Conservation (phyloP, 2,329 filamentous ascomycete genomes). For the Microcera coccophila region DNA sequence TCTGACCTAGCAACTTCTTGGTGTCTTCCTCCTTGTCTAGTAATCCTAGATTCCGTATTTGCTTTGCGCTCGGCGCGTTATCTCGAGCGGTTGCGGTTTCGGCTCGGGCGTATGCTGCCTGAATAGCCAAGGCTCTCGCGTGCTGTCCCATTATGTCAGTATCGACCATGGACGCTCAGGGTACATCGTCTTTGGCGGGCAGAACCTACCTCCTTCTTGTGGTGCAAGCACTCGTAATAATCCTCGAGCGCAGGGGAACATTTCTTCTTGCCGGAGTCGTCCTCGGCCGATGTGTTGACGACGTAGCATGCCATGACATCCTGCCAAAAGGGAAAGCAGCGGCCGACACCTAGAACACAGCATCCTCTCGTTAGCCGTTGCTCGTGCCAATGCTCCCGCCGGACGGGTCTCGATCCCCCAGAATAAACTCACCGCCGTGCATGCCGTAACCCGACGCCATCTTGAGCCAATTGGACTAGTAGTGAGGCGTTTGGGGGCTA, state of each 20-base stretch:
- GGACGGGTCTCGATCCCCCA: neutral
- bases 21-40: slow-evolving; percentile 80
- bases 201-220: slow-evolving; percentile 85
- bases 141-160: slow-evolving; percentile 58
- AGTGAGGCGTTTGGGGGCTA: slow-evolving; percentile 23
- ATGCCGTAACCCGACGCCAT: slow-evolving; percentile 85
- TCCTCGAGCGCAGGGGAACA: slow-evolving; percentile 84
- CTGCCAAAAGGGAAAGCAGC: slow-evolving; percentile 99
- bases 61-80: slow-evolving; percentile 73
- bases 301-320: slow-evolving; percentile 98
- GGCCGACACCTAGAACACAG: slow-evolving; percentile 51
- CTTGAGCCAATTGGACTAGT: slow-evolving; percentile 31
- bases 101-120: slow-evolving; percentile 79
- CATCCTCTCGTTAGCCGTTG: slow-evolving; percentile 22
- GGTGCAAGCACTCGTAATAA: slow-evolving; percentile 98
- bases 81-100: slow-evolving; percentile 72
- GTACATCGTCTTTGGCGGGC: neutral
- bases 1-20: slow-evolving; percentile 51
- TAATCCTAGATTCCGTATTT: slow-evolving; percentile 83
- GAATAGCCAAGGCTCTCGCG: slow-evolving; percentile 71
- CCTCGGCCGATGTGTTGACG: slow-evolving; percentile 78
- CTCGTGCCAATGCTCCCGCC: neutral
- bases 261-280: slow-evolving; percentile 79
- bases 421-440: slow-evolving; percentile 62
- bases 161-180: neutral